phyloP scores from a whole-genome alignment of 371 early-diverging fungal species.

The Saksenaea oblongispora region DNA sequence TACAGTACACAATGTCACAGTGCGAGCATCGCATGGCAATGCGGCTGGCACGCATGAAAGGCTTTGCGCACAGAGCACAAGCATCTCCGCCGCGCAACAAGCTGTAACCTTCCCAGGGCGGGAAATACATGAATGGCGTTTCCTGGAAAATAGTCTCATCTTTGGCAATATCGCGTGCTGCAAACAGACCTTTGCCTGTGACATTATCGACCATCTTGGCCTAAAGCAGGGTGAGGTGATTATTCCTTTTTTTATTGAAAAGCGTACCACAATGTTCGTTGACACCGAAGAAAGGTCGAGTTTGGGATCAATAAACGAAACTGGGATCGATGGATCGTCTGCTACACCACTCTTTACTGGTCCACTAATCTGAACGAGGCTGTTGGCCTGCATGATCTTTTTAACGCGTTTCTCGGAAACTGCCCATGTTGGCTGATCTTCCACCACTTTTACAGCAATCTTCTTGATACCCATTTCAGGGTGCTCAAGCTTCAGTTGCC shows the following conservation, averaged over 20 bases:
- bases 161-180: constrained; percentile 56
- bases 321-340: constrained; percentile 63
- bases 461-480: constrained; percentile 63
- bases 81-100: constrained; percentile 51
- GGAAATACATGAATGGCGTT: constrained; percentile 65
- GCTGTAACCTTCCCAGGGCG: constrained; percentile 60
- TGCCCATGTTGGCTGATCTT: constrained; percentile 57
- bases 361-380: background rate
- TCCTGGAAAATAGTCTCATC: constrained; percentile 60
- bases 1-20: constrained; percentile 59
- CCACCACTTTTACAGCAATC: constrained; percentile 44
- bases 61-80: constrained; percentile 63
- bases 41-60: constrained; percentile 38
- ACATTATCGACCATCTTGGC: constrained; percentile 60
- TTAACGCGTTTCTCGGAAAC: constrained; percentile 71
- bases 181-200: constrained; percentile 68
- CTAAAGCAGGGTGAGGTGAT: constrained; percentile 11
- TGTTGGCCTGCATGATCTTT: constrained; percentile 55
- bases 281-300: constrained; percentile 49
- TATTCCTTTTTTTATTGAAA: background rate
- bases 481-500: constrained; percentile 47
- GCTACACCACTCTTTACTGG: constrained; percentile 48
- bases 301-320: constrained; percentile 61
- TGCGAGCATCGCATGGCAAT: constrained; percentile 49
- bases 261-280: constrained; percentile 34